phyloP scores from a whole-genome alignment of 768 basidiomycete species.

The Termitomyces sp. region DNA sequence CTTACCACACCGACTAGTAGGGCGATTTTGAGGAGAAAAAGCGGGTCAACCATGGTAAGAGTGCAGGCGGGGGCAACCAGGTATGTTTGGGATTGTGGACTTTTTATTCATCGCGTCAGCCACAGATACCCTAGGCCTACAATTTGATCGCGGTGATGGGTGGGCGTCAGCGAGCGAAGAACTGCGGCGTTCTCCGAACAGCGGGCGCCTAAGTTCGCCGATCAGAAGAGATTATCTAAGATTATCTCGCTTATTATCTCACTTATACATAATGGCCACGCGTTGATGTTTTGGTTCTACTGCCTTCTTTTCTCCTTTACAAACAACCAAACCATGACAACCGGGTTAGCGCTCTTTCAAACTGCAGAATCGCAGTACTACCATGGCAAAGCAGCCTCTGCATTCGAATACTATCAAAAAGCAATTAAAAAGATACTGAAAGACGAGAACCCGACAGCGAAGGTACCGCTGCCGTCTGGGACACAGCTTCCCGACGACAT shows the following conservation, averaged over 20 bases:
- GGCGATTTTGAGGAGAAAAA: background rate
- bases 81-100: background rate
- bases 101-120: background rate
- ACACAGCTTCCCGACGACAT: slow-evolving; percentile 9
- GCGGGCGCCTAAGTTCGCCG: background rate
- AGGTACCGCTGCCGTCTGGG: slow-evolving; percentile 3
- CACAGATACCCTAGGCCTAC: background rate
- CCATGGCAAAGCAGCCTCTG: slow-evolving; percentile 1
- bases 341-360: background rate
- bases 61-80: no score
- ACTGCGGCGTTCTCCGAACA: background rate
- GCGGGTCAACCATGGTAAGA: background rate
- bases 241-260: background rate
- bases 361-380: background rate
- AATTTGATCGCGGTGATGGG: background rate
- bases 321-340: background rate
- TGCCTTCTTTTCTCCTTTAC: no score
- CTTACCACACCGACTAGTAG: background rate
- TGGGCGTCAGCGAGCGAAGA: background rate
- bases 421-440: slow-evolving; percentile 22
- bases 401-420: slow-evolving; percentile 22
- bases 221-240: background rate
- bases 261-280: background rate
- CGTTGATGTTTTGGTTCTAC: background rate
- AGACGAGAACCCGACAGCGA: slow-evolving; percentile 19